phyloP scores from a whole-genome alignment of 257 asterid genomes.

The Agastache rugosa region DNA sequence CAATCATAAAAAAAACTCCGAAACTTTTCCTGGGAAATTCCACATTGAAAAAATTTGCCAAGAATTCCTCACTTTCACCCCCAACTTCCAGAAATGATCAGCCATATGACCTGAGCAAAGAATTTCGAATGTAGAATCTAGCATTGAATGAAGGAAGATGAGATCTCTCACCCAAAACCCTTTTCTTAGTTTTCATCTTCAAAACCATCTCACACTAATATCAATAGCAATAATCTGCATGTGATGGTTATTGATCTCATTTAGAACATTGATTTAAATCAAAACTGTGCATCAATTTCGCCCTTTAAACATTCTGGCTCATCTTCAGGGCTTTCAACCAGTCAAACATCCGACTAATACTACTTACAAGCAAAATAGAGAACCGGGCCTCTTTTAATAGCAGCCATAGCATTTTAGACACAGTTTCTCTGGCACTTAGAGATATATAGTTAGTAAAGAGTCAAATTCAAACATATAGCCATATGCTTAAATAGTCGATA shows the following conservation, averaged over 20 bases:
- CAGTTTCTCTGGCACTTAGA: background rate
- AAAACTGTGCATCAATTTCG: no score
- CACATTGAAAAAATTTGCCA: background rate
- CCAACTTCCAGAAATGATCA: constrained; percentile 26
- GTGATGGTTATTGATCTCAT: constrained; percentile 43
- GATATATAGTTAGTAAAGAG: background rate
- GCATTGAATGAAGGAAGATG: constrained; percentile 62
- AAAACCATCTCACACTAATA: constrained; percentile 42
- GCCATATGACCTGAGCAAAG: constrained; percentile 27
- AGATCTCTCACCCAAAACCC: constrained; percentile 49
- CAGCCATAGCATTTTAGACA: background rate
- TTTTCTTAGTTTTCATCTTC: constrained; percentile 53
- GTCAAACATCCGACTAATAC: constrained; percentile 23
- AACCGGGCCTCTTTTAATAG: background rate
- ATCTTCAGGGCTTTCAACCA: constrained; percentile 49
- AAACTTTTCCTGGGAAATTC: constrained; percentile 17
- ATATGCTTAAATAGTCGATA: no score
- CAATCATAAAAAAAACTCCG: constrained; percentile 18
- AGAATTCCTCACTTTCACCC: constrained; percentile 14
- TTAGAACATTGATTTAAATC: no score
- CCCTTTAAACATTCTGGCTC: constrained; percentile 66
- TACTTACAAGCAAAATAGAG: constrained; percentile 19
- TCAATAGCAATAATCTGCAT: constrained; percentile 35
- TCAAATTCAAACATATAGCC: no score
- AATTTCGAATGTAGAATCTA: constrained; percentile 51